A percentile compares a stretch with the other conserved stretches of the same genome.
These are phyloP conservation scores for Microthyrium microscopicum DNA, from an alignment of 2,329 filamentous ascomycete species.

Conservation along the genomic window DNA sequence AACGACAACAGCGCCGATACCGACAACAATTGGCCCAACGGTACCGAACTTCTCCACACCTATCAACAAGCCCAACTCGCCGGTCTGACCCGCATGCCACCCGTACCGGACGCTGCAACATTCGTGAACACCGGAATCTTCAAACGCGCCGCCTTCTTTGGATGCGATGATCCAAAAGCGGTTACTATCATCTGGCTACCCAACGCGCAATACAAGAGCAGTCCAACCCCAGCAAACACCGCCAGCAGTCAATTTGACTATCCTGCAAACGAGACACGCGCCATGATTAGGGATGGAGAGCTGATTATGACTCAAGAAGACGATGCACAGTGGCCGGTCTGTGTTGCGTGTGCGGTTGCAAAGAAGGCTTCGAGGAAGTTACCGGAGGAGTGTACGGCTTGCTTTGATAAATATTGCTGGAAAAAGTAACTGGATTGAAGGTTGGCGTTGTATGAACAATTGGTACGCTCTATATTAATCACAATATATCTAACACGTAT, in stretches of 20 bases:
- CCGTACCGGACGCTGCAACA: slow-evolving; percentile 36
- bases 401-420: slow-evolving; percentile 27
- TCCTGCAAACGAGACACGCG: slow-evolving; percentile 17
- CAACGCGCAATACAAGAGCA: slow-evolving; percentile 23
- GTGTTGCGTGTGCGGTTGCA: slow-evolving; percentile 25
- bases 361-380: slow-evolving; percentile 17
- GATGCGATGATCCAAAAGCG: slow-evolving; percentile 30
- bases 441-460: too few species aligned
- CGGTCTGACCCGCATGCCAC: slow-evolving; percentile 40
- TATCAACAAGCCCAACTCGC: slow-evolving; percentile 36
- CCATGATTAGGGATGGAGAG: slow-evolving; percentile 25
- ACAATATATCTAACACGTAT: too few species aligned
- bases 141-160: slow-evolving; percentile 45
- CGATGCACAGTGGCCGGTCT: slow-evolving; percentile 20
- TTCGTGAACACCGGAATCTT: slow-evolving; percentile 44
- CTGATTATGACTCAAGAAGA: slow-evolving; percentile 23
- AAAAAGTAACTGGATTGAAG: too few species aligned
- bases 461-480: too few species aligned
- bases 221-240: slow-evolving; percentile 18
- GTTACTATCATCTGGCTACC: slow-evolving; percentile 26
- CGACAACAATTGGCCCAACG: slow-evolving; percentile 40
- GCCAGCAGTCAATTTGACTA: slow-evolving; percentile 21
- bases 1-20: slow-evolving; percentile 50
- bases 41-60: slow-evolving; percentile 39
- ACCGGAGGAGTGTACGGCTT: slow-evolving; percentile 21